Base-by-base conservation (phyloP, 176 grass and related monocot genomes). In the Bothriochloa decipiens region DNA sequence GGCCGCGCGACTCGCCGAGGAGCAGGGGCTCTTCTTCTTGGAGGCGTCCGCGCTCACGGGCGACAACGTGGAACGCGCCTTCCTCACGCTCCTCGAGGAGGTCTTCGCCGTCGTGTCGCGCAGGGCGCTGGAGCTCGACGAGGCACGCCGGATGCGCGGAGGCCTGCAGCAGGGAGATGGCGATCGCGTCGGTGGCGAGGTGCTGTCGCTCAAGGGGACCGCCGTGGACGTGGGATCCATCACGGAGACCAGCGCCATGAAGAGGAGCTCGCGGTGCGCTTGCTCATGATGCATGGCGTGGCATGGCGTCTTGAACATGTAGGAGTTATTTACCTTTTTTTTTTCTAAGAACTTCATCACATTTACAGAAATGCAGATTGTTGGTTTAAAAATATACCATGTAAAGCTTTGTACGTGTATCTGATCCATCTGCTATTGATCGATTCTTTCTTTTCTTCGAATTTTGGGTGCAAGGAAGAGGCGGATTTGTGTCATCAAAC, bases 161-260 rank as follows among this genome's bases (percentile, higher is more conserved):
- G 72, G 71, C 35, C 28, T n/a, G 2, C 29, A 18, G 22, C 29
- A 32, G 3, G 29, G 10, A 46, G 22, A 10, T 5, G 20, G 17
- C 0, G 63, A 7, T 2, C 29, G 29, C 29, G 81, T 10, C 12
- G 20, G 22, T n/a, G 85, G 42, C 14, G 81, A 87, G 85, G 64
- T 71, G 63, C 73, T 91, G 53, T 81, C 70, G 71, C 84, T 94
- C 22, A 87, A 80, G 84, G 92, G 92, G 15, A 89, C 86, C 60
- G 70, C 6, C 27, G 81, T 94, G 61, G 89, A 91, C 53, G 53
- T 87, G 13, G 67, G 81, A 36, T 89, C 89, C 58, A 91, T 94
- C 76, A 91, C 61, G 87, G 92, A 94, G 81, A 94, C 92, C 66
- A 94, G 92, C 85, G 92, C 92, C 65, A 60, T 91, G 89, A 94